Percentiles rank a stretch among this genome's conserved stretches.
phyloP scores from a whole-genome alignment of 805 yeast genomes.

The Kuraishia ogatae region DNA sequence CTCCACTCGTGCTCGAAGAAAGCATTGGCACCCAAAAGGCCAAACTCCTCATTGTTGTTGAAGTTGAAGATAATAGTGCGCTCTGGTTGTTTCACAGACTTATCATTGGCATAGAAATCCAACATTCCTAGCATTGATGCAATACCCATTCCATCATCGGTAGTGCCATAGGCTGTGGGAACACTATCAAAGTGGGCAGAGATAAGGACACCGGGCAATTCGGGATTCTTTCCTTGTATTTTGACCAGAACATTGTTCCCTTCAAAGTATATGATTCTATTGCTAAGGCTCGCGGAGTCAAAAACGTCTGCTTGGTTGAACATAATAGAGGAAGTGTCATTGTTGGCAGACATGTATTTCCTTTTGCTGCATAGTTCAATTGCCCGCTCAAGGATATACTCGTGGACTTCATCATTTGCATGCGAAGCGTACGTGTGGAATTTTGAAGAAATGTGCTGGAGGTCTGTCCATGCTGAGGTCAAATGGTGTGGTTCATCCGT shows the following conservation, averaged over 20 bases:
- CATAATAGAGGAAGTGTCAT: conserved; percentile 32
- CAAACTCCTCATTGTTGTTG: conserved; percentile 87
- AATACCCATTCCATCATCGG: conserved; percentile 89
- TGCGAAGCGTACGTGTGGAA: conserved; percentile 77
- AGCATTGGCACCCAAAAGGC: conserved; percentile 71
- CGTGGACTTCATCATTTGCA: conserved; percentile 71
- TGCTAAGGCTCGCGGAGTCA: conserved; percentile 25
- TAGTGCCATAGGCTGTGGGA: conserved; percentile 79
- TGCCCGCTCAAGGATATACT: conserved; percentile 44
- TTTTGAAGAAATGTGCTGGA: conserved; percentile 56
- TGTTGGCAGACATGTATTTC: conserved; percentile 27
- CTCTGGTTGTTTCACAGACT: conserved; percentile 38
- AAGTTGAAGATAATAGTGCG: conserved; percentile 76
- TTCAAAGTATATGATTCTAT: conserved; percentile 65
- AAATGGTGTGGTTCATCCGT: conserved; percentile 26
- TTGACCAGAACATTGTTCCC: conserved; percentile 74
- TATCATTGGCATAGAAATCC: conserved; percentile 29
- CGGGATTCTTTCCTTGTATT: conserved; percentile 51
- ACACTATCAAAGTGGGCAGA: conserved; percentile 90
- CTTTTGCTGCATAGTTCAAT: conserved; percentile 19
- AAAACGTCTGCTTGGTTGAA: conserved; percentile 44
- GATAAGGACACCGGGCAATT: conserved; percentile 58
- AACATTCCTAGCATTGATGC: conserved; percentile 72
- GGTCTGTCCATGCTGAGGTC: conserved; percentile 55
- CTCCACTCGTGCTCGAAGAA: conserved; percentile 72